These are phyloP conservation scores for Scheffersomyces stipitis DNA, from an alignment of 805 yeast genomes.

Conservation along the genomic window DNA sequence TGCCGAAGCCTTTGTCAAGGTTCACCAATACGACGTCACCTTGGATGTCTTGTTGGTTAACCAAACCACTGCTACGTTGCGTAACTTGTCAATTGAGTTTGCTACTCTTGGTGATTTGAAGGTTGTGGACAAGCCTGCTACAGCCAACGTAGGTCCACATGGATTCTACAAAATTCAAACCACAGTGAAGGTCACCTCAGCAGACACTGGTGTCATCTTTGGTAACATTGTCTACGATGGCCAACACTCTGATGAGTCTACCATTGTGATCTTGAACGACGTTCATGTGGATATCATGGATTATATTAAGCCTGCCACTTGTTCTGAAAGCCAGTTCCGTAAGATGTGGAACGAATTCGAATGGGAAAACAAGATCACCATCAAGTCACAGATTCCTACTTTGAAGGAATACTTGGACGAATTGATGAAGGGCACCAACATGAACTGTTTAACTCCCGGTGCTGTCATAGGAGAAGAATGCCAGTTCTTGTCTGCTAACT, in stretches of 20 bases:
- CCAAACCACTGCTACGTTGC: slow-evolving; percentile 88
- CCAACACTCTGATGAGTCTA: slow-evolving; percentile 84
- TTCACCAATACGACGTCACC: slow-evolving; percentile 95
- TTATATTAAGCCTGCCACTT: slow-evolving; percentile 92
- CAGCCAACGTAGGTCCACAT: slow-evolving; percentile 94
- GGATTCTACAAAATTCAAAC: slow-evolving; percentile 89
- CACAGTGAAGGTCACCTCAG: slow-evolving; percentile 91
- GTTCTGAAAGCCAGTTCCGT: slow-evolving; percentile 88
- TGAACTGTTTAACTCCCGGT: slow-evolving; percentile 90
- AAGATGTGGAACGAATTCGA: slow-evolving; percentile 99
- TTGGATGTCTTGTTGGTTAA: slow-evolving; percentile 91
- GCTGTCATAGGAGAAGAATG: slow-evolving; percentile 89
- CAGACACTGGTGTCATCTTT: slow-evolving; percentile 96
- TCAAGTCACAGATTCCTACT: slow-evolving; percentile 64
- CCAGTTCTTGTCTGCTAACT: slow-evolving; percentile 88
- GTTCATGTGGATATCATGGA: slow-evolving; percentile 97
- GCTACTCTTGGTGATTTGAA: slow-evolving; percentile 95
- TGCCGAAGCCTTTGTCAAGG: slow-evolving; percentile 94
- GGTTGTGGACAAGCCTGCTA: slow-evolving; percentile 86
- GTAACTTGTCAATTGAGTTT: slow-evolving; percentile 90
- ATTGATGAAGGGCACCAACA: slow-evolving; percentile 80
- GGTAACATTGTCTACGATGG: slow-evolving; percentile 98
- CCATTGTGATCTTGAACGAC: slow-evolving; percentile 89
- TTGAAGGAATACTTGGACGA: slow-evolving; percentile 77
- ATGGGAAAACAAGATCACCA: slow-evolving; percentile 97